Evolutionary conservation across 129 eudicot genomes (phyloP), one percentile per base, ranked within the genome.

Genomic region (Helianthus tuberosus): DNA sequence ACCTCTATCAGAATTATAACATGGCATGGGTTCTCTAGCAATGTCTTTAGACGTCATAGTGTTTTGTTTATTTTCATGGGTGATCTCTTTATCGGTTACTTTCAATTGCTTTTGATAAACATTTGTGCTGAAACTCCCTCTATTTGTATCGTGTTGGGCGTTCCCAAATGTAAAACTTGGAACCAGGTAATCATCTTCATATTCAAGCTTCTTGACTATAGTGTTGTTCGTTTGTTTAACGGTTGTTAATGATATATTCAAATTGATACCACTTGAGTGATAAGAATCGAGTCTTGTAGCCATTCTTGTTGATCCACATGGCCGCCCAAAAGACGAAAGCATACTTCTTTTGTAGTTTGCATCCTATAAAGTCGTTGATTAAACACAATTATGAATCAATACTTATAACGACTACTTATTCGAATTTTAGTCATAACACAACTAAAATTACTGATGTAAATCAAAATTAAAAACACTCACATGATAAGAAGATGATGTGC

Each of bases 401-500:
- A 11, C 55, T 58, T 10, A 58, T 13, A 61, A 25, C 12, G 11
- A 20, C 15, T 17, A 27, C 6, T 23, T 38, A 25, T 53, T 6
- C 20, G 11, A 20, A 55, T 6, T 17, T 71, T 41, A 75, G 8
- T 47, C 49, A 47, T 48, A 60, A 23, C 1, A 68, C 17, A 62
- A 77, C 46, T 53, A 13, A 17, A 17, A 10, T 43, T 43, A 23
- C 13, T 55, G 55, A 55, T 13, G 6, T 7, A 11, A 62, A 16
- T 3, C 1, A 47, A 25, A 75, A 62, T 23, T 61, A 4, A 14
- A 27, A 60, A 9, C 47, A 86, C 96, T 86, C 70, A 86, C 96
- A 64, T 74, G 86, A 76, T 53, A 84, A 9, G 84, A 76, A 6
- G 85, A 80, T 15, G 85, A 80, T 15, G 77, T 16, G 2, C 73